Evolutionary conservation across 164 flowering plant species (phyloP), one percentile per base, ranked within the genome.

Genomic region (Berberis thunbergii): DNA sequence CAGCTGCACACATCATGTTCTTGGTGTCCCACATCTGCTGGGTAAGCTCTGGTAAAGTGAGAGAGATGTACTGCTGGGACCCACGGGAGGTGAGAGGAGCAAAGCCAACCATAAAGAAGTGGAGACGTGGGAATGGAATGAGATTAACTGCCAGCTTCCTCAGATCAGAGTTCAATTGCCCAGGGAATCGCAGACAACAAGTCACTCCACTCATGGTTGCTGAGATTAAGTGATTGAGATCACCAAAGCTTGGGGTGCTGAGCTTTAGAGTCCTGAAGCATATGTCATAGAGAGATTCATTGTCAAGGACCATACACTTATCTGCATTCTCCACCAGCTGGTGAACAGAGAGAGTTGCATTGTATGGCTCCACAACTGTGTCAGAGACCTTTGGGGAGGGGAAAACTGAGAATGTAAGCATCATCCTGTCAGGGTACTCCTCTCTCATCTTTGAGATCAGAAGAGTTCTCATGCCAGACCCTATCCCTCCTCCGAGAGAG

Each of bases 21-120:
- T 67, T 67, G 48, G 70, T 62, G 60, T 67, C 70, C 70, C 71
- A 68, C 71, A 68, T 68, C 50, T 68, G 0, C 0, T 26, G 26
- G 26, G 49, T 46, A 4, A 46, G 49, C 49, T 46, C 49, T 46
- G 49, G 49, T 4, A 46, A 4, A 46, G 49, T 46, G 8, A 46
- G 49, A 4, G 49, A 46, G 49, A 46, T 46, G 49, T 46, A 46
- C 49, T 46, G 49, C 49, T 46, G 49, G 49, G 49, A 46, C 8
- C 49, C 49, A 46, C 49, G 49, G 49, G 49, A 46, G 4, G 8
- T 46, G 49, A 46, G 49, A 26, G 49, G 6, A 46, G 49, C 49
- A 46, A 4, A 8, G 4, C 49, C 4, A 4, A 46, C 49, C 49
- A 8, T 8, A 4, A 4, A 46, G 26, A 26, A 26, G 26, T 26